A percentile compares a stretch with the other conserved stretches of the same genome.
These are phyloP conservation scores for Recurvomyces mirabilis DNA, from an alignment of 495 filamentous ascomycete genomes.

Conservation along the genomic window DNA sequence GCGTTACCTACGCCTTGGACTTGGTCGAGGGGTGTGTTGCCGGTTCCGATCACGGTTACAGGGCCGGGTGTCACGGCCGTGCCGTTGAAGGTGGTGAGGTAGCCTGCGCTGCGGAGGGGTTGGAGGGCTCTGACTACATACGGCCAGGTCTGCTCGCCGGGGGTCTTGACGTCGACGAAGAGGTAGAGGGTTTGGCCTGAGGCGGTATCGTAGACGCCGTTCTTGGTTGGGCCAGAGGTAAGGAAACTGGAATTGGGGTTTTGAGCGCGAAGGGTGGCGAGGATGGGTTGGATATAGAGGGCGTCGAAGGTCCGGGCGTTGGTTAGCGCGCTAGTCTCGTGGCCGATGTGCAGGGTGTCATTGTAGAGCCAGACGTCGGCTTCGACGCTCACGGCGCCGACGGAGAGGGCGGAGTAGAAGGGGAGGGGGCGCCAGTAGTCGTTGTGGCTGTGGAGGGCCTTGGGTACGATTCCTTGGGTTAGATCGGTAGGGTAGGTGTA, in stretches of 20 bases:
- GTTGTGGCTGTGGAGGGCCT: slow-evolving; percentile 32
- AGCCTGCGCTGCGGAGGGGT: slow-evolving; percentile 23
- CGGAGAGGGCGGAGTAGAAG: slow-evolving; percentile 24
- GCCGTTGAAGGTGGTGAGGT: slow-evolving; percentile 29
- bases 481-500: slow-evolving; percentile 33
- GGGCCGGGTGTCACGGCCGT: slow-evolving; percentile 19
- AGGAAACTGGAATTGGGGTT: slow-evolving; percentile 29
- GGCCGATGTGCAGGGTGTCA: slow-evolving; percentile 32
- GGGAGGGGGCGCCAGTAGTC: slow-evolving; percentile 34
- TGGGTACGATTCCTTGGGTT: slow-evolving; percentile 31
- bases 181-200: slow-evolving; percentile 32
- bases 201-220: slow-evolving; percentile 32
- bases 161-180: slow-evolving; percentile 34
- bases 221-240: slow-evolving; percentile 16
- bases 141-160: slow-evolving; percentile 25
- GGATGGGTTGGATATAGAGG: slow-evolving; percentile 34
- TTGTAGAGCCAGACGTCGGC: slow-evolving; percentile 34
- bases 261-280: slow-evolving; percentile 27
- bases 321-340: slow-evolving; percentile 30
- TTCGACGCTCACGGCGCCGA: slow-evolving; percentile 29
- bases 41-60: slow-evolving; percentile 33
- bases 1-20: slow-evolving; percentile 34
- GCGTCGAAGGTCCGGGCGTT: slow-evolving; percentile 28
- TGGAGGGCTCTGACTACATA: slow-evolving; percentile 26
- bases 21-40: slow-evolving; percentile 31